Conservation (phyloP, 176 grass and related monocot species). For the Poa annua region DNA sequence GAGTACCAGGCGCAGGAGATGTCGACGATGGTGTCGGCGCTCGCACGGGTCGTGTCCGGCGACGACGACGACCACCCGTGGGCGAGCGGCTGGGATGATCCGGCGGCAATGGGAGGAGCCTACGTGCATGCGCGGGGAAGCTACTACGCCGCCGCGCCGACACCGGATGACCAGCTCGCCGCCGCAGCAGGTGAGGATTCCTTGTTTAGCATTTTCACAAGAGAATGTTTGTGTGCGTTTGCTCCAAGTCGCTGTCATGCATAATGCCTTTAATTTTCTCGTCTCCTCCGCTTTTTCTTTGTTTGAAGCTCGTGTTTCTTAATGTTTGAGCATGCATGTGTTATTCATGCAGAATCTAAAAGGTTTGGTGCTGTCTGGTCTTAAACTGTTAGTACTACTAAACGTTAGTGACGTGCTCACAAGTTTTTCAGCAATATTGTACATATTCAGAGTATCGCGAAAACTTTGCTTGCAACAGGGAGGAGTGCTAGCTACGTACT, state of each 20-base stretch:
- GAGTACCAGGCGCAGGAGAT: slow-evolving; percentile 65
- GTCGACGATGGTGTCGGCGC: slow-evolving; percentile 71
- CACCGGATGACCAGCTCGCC: not conserved
- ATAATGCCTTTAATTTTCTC: not conserved
- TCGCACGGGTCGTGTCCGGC: slow-evolving; percentile 57
- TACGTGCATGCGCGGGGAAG: slow-evolving; percentile 36
- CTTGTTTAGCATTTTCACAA: too few species aligned
- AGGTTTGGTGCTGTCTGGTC: not conserved
- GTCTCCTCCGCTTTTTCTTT: not conserved
- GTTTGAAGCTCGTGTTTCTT: not conserved
- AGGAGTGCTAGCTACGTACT: slow-evolving; percentile 13
- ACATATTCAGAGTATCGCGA: not conserved
- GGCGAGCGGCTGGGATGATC: not conserved
- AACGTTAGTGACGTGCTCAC: not conserved
- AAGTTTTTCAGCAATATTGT: not conserved
- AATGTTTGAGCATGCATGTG: slow-evolving; percentile 43
- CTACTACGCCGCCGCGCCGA: slow-evolving; percentile 19
- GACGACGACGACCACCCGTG: not conserved
- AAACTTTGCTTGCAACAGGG: slow-evolving; percentile 16
- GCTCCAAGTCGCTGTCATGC: slow-evolving; percentile 1
- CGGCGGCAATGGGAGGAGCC: not conserved
- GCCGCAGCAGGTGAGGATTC: slow-evolving; percentile 26
- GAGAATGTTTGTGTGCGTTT: not conserved
- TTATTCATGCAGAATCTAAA: slow-evolving; percentile 36
- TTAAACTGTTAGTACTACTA: slow-evolving; percentile 3